A percentile compares a stretch with the other conserved stretches of the same genome.
These are phyloP conservation scores for Leucocoprinus birnbaumii DNA, from an alignment of 768 basidiomycete species.

Conservation along the genomic window DNA sequence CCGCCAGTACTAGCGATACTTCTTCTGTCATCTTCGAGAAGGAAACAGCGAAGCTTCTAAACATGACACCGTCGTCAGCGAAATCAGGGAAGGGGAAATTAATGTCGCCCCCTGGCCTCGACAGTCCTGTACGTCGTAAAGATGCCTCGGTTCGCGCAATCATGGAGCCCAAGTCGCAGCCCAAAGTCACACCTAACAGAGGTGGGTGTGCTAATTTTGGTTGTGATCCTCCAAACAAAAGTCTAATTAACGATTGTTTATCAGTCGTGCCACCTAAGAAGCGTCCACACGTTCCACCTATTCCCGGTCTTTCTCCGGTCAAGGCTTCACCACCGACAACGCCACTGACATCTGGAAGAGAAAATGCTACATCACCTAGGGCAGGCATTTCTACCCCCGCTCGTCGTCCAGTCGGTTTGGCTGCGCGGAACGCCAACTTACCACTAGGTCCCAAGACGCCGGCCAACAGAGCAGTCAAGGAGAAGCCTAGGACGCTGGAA, in stretches of 20 bases:
- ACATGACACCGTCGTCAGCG: conserved; percentile 28
- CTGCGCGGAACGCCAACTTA: conserved; percentile 9
- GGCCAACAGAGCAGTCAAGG: conserved; percentile 14
- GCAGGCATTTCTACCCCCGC: conserved; percentile 7
- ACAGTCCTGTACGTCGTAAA: conserved; percentile 17
- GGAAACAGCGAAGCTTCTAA: conserved; percentile 38
- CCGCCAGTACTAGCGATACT: conserved; percentile 47
- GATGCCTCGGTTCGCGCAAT: conserved; percentile 18
- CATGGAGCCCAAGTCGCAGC: conserved; percentile 42
- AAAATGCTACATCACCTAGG: conserved; percentile 34
- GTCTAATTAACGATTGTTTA: conserved; percentile 1
- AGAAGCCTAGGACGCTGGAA: conserved; percentile 11
- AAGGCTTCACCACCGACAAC: conserved; percentile 49
- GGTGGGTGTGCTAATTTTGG: conserved; percentile 26
- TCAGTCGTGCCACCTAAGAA: conserved; percentile 32
- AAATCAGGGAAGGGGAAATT: conserved; percentile 29
- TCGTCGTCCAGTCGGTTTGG: conserved; percentile 14
- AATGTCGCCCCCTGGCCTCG: conserved; percentile 33
- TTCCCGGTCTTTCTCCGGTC: conserved; percentile 46
- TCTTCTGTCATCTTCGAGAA: conserved; percentile 49
- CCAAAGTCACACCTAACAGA: conserved; percentile 34
- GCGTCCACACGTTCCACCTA: conserved; percentile 29
- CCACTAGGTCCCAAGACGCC: conserved; percentile 15
- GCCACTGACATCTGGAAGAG: conserved; percentile 35
- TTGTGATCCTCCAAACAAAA: neutral